These are phyloP conservation scores for Juncus inflexus DNA, from an alignment of 176 grass and related monocot species.

Conservation along the genomic window DNA sequence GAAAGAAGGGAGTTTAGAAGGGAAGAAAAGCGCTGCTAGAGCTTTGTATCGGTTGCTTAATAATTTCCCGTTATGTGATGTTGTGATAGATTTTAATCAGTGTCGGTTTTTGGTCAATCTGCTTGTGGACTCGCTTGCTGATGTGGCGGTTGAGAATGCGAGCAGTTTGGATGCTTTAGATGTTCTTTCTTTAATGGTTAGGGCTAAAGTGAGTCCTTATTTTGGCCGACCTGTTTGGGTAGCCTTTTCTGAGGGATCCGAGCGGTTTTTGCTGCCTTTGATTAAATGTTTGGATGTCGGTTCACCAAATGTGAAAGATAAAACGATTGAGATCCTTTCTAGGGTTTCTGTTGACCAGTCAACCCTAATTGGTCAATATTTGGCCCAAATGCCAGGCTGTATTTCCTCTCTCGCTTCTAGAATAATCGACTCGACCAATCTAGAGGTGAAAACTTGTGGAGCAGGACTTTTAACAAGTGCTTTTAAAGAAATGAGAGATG, in stretches of 20 bases:
- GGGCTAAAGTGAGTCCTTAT: slow-evolving; percentile 42
- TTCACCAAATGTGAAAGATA: slow-evolving; percentile 64
- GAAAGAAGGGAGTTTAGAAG: slow-evolving; percentile 85
- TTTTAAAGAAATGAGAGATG: slow-evolving; percentile 53
- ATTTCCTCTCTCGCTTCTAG: slow-evolving; percentile 64
- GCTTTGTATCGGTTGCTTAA: slow-evolving; percentile 68
- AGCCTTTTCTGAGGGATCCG: slow-evolving; percentile 63
- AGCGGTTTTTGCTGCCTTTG: slow-evolving; percentile 72
- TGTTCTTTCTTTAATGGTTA: slow-evolving; percentile 67
- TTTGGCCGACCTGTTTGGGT: slow-evolving; percentile 52
- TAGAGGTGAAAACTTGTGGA: slow-evolving; percentile 71
- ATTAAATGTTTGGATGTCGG: slow-evolving; percentile 60
- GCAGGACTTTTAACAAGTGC: slow-evolving; percentile 65
- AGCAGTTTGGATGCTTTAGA: slow-evolving; percentile 52
- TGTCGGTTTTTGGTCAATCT: slow-evolving; percentile 72
- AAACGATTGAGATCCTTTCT: slow-evolving; percentile 84
- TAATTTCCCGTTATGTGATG: slow-evolving; percentile 64
- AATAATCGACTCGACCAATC: slow-evolving; percentile 57
- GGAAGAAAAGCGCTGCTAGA: slow-evolving; percentile 77
- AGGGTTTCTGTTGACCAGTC: slow-evolving; percentile 65
- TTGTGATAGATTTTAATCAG: slow-evolving; percentile 58
- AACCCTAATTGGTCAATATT: slow-evolving; percentile 63
- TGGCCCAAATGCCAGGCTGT: slow-evolving; percentile 59
- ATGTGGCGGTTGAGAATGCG: slow-evolving; percentile 52
- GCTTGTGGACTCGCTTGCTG: slow-evolving; percentile 65